Percentiles rank a stretch among this genome's conserved stretches.
These are phyloP conservation scores for Verticillium dahliae DNA, from an alignment of 2,329 filamentous ascomycete species.

Conservation along the genomic window DNA sequence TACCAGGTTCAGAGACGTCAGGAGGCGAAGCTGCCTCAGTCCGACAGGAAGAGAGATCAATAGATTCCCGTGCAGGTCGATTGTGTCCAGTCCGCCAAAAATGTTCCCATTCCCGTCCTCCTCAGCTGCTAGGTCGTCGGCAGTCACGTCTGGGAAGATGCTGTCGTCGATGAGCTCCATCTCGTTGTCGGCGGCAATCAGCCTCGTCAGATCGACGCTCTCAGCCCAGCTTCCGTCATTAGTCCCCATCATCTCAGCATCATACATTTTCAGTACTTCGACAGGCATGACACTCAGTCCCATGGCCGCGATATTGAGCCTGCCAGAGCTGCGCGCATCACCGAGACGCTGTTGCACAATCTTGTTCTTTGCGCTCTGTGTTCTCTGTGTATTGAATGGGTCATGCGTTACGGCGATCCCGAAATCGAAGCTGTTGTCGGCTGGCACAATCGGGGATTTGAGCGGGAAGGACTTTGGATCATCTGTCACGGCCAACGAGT, in stretches of 20 bases:
- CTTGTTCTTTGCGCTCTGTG: constrained; percentile 53
- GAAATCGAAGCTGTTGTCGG: constrained; percentile 39
- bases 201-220: constrained; percentile 76
- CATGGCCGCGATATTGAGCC: constrained; percentile 83
- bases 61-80: constrained; percentile 83
- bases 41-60: constrained; percentile 69
- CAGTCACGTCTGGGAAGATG: constrained; percentile 69
- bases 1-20: constrained; percentile 80
- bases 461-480: not conserved
- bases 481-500: not conserved
- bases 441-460: constrained; percentile 33
- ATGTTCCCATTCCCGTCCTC: constrained; percentile 65
- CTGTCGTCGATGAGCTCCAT: constrained; percentile 65
- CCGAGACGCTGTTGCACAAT: constrained; percentile 68
- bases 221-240: constrained; percentile 77
- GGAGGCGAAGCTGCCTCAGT: constrained; percentile 61
- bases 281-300: constrained; percentile 70
- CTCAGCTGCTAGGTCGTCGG: constrained; percentile 51
- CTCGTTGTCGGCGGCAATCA: constrained; percentile 88
- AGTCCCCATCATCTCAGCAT: constrained; percentile 59
- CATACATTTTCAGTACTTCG: constrained; percentile 88
- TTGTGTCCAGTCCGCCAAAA: constrained; percentile 72
- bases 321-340: constrained; percentile 67
- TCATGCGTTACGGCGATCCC: constrained; percentile 37
- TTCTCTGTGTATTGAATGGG: constrained; percentile 63